These are phyloP conservation scores for Claviceps pazoutovae DNA, from an alignment of 2,329 filamentous ascomycete genomes.

Conservation along the genomic window DNA sequence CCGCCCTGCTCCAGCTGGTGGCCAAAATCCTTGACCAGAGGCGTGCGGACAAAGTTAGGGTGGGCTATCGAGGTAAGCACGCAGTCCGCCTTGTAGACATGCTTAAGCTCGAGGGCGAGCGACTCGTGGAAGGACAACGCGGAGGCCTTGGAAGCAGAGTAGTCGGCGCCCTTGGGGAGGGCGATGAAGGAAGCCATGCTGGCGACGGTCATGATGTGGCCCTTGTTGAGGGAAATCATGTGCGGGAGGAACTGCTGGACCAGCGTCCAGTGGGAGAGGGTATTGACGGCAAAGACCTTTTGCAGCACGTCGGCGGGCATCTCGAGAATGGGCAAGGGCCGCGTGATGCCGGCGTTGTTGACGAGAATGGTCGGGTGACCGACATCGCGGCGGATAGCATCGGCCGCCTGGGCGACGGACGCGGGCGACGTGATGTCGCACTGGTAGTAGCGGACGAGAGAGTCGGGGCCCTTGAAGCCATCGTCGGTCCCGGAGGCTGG, in stretches of 20 bases:
- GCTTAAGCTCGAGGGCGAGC: constrained; percentile 39
- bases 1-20: constrained; percentile 15
- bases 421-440: constrained; percentile 28
- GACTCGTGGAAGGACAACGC: constrained; percentile 55
- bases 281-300: constrained; percentile 56
- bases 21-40: constrained; percentile 23
- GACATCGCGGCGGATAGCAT: constrained; percentile 25
- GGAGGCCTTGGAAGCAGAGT: constrained; percentile 50
- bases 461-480: constrained; percentile 7
- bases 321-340: constrained; percentile 44
- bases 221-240: constrained; percentile 51
- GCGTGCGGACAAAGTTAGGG: constrained; percentile 38
- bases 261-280: constrained; percentile 49
- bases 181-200: constrained; percentile 48
- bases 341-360: constrained; percentile 54
- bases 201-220: constrained; percentile 57
- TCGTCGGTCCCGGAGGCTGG: too few species aligned
- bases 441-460: constrained; percentile 17
- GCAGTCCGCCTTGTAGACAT: constrained; percentile 43
- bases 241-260: constrained; percentile 50
- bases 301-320: constrained; percentile 40
- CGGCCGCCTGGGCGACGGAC: constrained; percentile 29
- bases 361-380: constrained; percentile 55
- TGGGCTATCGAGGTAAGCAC: constrained; percentile 52
- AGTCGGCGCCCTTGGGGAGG: constrained; percentile 50